Evolutionary conservation across 768 basidiomycete species (phyloP).

Genomic region (Hygrophorus russula): DNA sequence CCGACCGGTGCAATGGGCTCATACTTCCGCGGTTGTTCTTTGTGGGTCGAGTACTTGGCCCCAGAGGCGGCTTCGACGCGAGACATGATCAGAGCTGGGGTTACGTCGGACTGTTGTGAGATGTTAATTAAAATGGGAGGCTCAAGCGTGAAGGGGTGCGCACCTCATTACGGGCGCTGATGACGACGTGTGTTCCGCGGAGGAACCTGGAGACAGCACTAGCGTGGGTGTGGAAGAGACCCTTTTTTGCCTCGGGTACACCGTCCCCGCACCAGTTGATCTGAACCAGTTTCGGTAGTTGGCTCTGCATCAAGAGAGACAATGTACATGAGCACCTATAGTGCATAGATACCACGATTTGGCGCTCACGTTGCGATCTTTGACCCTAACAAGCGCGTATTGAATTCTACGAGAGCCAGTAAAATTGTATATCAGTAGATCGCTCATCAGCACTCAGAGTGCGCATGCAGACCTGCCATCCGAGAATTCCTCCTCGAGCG

Average conservation of each 20-base stretch:
- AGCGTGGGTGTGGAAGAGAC: slow-evolving; percentile 84
- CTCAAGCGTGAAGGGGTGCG: slow-evolving; percentile 11
- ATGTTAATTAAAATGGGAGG: background rate
- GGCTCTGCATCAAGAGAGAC: slow-evolving; percentile 35
- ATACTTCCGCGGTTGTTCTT: slow-evolving; percentile 57
- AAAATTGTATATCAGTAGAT: slow-evolving; percentile 2
- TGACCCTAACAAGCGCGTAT: slow-evolving; percentile 82
- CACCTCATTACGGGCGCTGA: slow-evolving; percentile 82
- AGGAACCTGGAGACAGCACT: slow-evolving; percentile 71
- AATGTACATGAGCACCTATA: slow-evolving; percentile 3
- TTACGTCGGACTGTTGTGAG: slow-evolving; percentile 57
- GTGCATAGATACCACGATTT: background rate
- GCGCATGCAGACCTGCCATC: slow-evolving; percentile 63
- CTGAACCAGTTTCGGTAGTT: slow-evolving; percentile 85
- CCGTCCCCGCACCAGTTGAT: slow-evolving; percentile 98
- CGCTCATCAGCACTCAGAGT: slow-evolving; percentile 6
- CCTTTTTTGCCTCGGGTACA: slow-evolving; percentile 87
- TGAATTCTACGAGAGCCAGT: slow-evolving; percentile 61
- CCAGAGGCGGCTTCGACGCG: slow-evolving; percentile 84
- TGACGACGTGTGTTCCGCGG: slow-evolving; percentile 74
- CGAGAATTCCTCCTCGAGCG: slow-evolving; percentile 88
- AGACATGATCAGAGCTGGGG: slow-evolving; percentile 70
- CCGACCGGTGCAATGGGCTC: slow-evolving; percentile 81
- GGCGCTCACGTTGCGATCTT: slow-evolving; percentile 66
- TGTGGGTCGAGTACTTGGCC: slow-evolving; percentile 80